Evolutionary conservation across 78 protist species (phyloP).

Genomic region (Anaeramoeba flamelloides): DNA sequence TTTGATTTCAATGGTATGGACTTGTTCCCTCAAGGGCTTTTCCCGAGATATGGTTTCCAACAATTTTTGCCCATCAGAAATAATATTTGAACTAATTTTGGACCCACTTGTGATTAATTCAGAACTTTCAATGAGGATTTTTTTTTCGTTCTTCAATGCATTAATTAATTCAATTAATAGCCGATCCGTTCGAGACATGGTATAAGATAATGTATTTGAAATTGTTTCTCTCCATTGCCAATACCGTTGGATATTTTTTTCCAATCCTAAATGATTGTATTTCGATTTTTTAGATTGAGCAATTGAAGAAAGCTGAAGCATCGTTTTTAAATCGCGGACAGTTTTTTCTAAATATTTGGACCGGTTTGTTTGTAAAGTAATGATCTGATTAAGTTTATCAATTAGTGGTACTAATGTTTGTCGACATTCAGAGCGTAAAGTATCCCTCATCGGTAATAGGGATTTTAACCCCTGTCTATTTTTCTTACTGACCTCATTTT

Average conservation of each 20-base stretch:
- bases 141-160: not conserved
- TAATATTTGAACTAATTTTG: not conserved
- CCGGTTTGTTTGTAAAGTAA: not conserved
- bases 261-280: too few relatives aligned
- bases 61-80: not conserved
- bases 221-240: not conserved
- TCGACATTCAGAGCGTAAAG: not conserved
- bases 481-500: not conserved
- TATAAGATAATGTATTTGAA: not conserved
- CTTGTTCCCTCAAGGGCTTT: not conserved
- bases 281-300: too few relatives aligned
- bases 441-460: not conserved
- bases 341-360: not conserved
- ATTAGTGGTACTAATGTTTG: not conserved
- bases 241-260: not conserved
- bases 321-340: not conserved
- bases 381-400: not conserved
- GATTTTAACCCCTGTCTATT: not conserved
- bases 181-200: not conserved
- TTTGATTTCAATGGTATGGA: not conserved
- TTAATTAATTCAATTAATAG: not conserved
- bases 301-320: not conserved
- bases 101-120: not conserved
- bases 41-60: not conserved
- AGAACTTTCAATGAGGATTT: not conserved